These are phyloP conservation scores for Clathrospora elynae DNA, from an alignment of 2,329 filamentous ascomycete species.

Conservation along the genomic window DNA sequence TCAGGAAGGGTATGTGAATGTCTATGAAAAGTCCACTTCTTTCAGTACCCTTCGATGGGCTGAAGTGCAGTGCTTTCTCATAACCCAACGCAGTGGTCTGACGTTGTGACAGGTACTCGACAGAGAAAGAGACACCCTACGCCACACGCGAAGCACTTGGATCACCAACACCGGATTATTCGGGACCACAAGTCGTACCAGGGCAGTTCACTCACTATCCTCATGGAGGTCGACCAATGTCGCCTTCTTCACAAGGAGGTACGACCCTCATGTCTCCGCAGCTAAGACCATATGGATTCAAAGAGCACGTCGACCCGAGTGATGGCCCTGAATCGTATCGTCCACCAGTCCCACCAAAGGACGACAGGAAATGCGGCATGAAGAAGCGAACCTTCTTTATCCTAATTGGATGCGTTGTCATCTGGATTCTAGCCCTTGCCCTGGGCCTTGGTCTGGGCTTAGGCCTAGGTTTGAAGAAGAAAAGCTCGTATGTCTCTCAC, in stretches of 20 bases:
- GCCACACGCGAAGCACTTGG: slow-evolving; percentile 9
- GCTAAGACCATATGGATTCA: slow-evolving; percentile 28
- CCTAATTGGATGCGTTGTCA: slow-evolving; percentile 28
- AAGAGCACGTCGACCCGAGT: slow-evolving; percentile 30
- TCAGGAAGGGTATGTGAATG: slow-evolving; percentile 20
- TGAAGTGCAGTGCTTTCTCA: slow-evolving; percentile 1
- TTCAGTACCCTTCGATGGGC: not conserved
- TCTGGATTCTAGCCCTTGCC: slow-evolving; percentile 41
- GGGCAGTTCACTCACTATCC: slow-evolving; percentile 23
- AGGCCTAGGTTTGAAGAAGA: slow-evolving; percentile 36
- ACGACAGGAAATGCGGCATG: slow-evolving; percentile 32
- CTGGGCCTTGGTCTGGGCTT: slow-evolving; percentile 48
- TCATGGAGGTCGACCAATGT: slow-evolving; percentile 18
- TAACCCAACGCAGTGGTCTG: slow-evolving; percentile 4
- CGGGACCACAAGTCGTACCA: slow-evolving; percentile 30
- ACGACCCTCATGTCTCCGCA: slow-evolving; percentile 24
- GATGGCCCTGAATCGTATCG: slow-evolving; percentile 18
- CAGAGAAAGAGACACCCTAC: slow-evolving; percentile 29
- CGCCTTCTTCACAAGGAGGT: slow-evolving; percentile 25
- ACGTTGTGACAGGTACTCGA: slow-evolving; percentile 22
- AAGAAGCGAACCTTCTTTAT: slow-evolving; percentile 33
- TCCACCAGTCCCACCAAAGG: slow-evolving; percentile 25
- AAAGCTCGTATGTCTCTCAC: slow-evolving; percentile 20
- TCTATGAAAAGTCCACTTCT: slow-evolving; percentile 6
- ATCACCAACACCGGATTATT: slow-evolving; percentile 28